phyloP scores from a whole-genome alignment of 768 basidiomycete species.

The Cystofilobasidium ferigula region DNA sequence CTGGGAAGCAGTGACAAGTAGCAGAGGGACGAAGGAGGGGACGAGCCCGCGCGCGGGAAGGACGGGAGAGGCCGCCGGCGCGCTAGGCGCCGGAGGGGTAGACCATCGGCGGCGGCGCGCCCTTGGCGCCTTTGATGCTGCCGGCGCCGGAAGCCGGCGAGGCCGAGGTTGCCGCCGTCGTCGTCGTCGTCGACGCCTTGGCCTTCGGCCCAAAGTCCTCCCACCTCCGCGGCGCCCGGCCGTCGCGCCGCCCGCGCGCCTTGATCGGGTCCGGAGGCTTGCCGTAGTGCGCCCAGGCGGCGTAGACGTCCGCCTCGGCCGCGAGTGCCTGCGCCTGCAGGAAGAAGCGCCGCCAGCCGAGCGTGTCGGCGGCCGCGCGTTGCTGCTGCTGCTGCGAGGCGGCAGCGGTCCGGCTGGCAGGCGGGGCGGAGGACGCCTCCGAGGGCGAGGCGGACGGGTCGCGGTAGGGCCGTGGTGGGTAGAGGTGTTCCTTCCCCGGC shows the following conservation, averaged over 20 bases:
- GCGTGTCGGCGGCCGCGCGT: no score
- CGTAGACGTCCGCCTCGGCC: not conserved
- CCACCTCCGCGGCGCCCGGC: no score
- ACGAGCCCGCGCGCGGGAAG: no score
- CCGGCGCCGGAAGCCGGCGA: no score
- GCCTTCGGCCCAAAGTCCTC: no score
- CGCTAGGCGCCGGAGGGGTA: no score
- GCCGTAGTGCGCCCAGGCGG: constrained; percentile 1
- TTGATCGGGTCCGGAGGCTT: constrained; percentile 12
- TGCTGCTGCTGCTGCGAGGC: not conserved
- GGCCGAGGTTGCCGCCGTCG: no score
- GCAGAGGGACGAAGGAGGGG: no score
- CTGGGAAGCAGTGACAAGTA: no score
- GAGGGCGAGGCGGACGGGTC: not conserved
- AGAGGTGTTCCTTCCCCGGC: not conserved
- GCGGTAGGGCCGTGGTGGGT: not conserved
- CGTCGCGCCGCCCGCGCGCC: not conserved
- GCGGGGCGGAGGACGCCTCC: not conserved
- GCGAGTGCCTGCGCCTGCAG: constrained; percentile 14
- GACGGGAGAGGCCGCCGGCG: no score
- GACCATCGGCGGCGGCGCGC: no score
- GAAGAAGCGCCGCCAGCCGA: constrained; percentile 19
- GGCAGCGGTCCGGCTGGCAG: not conserved
- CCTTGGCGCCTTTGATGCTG: no score
- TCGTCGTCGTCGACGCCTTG: not conserved